phyloP scores from a whole-genome alignment of 768 basidiomycete species.

The Galerina sulciceps region DNA sequence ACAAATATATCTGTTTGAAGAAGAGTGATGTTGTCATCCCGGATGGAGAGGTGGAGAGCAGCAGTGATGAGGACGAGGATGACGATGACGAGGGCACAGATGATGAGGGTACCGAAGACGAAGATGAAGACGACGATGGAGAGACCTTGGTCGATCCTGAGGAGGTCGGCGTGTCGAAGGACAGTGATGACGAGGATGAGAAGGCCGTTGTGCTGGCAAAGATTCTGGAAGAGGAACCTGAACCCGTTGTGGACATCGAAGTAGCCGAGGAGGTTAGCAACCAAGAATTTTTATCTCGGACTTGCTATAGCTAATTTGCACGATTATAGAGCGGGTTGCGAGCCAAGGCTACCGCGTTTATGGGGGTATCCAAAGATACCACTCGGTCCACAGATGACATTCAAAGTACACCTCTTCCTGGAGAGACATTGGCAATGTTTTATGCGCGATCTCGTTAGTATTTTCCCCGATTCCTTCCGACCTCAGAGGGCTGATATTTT shows the following conservation, averaged over 20 bases:
- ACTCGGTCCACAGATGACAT: constrained; percentile 70
- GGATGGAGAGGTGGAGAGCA: constrained; percentile 64
- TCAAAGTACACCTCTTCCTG: constrained; percentile 77
- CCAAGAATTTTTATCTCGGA: background rate
- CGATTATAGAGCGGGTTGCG: constrained; percentile 33
- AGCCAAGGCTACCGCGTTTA: constrained; percentile 41
- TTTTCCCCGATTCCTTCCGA: background rate
- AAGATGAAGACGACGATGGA: constrained; percentile 42
- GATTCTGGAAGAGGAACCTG: background rate
- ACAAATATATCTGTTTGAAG: constrained; percentile 75
- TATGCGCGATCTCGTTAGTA: constrained; percentile 78
- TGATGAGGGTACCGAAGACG: constrained; percentile 49
- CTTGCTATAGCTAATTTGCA: background rate
- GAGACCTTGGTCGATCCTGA: constrained; percentile 33
- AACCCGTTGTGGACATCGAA: too few species aligned
- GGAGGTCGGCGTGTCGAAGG: constrained; percentile 22
- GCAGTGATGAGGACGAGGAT: constrained; percentile 63
- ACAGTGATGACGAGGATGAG: constrained; percentile 10
- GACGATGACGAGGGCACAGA: constrained; percentile 62
- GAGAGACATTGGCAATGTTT: constrained; percentile 83
- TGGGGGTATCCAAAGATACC: constrained; percentile 67
- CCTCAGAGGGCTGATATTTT: background rate
- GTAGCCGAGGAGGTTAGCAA: too few species aligned
- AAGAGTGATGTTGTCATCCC: constrained; percentile 64
- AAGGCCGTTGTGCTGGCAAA: background rate